Evolutionary conservation across 257 asterid species (phyloP), one percentile per base, ranked within the genome.

Genomic region (Nicotiana sylvestris): DNA sequence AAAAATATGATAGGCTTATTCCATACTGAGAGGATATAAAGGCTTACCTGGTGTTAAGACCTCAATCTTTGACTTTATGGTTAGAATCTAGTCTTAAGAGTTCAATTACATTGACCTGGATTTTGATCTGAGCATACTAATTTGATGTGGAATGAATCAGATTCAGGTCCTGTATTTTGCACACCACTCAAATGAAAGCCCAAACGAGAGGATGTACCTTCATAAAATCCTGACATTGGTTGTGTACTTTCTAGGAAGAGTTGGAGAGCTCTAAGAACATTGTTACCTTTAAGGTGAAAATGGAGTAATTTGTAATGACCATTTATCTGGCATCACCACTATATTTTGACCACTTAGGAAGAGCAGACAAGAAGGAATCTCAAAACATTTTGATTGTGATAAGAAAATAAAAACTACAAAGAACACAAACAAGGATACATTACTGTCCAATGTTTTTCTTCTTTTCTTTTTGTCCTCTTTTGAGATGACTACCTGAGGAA

Each of bases 401-500:
- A 37, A 37, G 77, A 68, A 68, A 37, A 68, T 4, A 35, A 43
- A 7, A 37, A 68, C 12, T 37, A 18, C 15, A 67, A 67, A 35
- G 29, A 33, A 35, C 10, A 67, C 56, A 18, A 37, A 69, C 18
- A 37, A 69, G 56, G 56, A 37, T 9, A 37, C 32, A 37, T 10
- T 37, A 37, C 77, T 69, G 30, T 18, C 21, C 15, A 69, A 37
- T 69, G 56, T 2, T 69, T 17, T 67, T 67, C 37, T 69, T 37
- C 51, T 16, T 16, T 35, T 17, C 5, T 12, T 64, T 64, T 64
- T 68, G 30, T 68, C 77, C 56, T 37, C 77, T 69, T 9, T 18
- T 69, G 55, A 69, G 77, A 69, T 35, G 55, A 69, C 18, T 69
- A 10, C 77, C 77, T n/a, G 56, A n/a, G 56, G 32, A 69, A 69